phyloP scores from a whole-genome alignment of 805 yeast genomes.

The Starmerella floricola region DNA sequence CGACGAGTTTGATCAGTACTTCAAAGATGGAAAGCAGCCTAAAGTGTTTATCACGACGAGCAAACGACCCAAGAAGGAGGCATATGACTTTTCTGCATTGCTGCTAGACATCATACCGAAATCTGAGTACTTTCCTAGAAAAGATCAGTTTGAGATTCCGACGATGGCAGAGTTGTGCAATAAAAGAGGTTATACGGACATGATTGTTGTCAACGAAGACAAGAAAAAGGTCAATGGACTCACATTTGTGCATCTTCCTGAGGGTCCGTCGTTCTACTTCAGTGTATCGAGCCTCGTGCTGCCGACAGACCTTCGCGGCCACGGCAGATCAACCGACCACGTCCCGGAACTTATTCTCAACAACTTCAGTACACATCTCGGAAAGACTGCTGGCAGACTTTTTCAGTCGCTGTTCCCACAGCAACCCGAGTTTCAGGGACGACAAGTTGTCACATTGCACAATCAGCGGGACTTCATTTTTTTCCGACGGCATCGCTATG shows the following conservation, averaged over 20 bases:
- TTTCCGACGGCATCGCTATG: conserved; percentile 87
- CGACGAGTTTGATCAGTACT: conserved; percentile 47
- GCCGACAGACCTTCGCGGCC: conserved; percentile 67
- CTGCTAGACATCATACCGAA: conserved; percentile 77
- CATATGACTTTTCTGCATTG: conserved; percentile 81
- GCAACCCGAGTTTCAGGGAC: conserved; percentile 83
- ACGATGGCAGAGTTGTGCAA: conserved; percentile 77
- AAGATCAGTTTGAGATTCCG: conserved; percentile 67
- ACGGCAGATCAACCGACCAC: conserved; percentile 82
- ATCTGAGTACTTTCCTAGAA: conserved; percentile 75
- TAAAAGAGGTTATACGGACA: conserved; percentile 75
- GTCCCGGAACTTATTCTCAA: conserved; percentile 85
- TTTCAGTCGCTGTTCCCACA: conserved; percentile 90
- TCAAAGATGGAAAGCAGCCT: conserved; percentile 48
- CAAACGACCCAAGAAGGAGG: conserved; percentile 71
- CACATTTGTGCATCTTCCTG: conserved; percentile 86
- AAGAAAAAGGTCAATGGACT: conserved; percentile 84
- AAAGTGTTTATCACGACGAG: conserved; percentile 84
- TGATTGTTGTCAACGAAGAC: conserved; percentile 85
- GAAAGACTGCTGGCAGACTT: conserved; percentile 82
- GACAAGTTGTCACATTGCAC: conserved; percentile 91
- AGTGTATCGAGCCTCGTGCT: conserved; percentile 66
- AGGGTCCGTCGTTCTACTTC: conserved; percentile 90
- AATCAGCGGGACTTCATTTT: conserved; percentile 93
- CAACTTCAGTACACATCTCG: conserved; percentile 84